Conservation (phyloP, 352 stramenopile species). For the Phytophthora aleatoria region DNA sequence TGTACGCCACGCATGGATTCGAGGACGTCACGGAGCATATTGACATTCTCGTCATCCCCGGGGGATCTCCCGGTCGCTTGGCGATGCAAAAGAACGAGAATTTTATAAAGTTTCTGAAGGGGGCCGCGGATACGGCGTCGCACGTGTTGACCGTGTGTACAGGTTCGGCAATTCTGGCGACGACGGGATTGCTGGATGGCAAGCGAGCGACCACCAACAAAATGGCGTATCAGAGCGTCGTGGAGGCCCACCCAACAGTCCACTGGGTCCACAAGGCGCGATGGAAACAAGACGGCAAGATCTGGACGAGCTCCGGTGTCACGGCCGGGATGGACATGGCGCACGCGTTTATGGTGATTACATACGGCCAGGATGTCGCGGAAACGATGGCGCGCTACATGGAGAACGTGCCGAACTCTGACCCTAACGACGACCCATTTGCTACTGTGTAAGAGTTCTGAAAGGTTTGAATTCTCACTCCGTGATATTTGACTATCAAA, state of each 20-base stretch:
- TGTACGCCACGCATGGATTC: conserved; percentile 44
- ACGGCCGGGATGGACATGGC: conserved; percentile 72
- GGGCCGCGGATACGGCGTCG: conserved; percentile 30
- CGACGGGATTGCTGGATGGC: conserved; percentile 48
- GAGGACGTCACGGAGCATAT: conserved; percentile 32
- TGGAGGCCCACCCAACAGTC: conserved; percentile 35
- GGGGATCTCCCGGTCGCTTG: conserved; percentile 31
- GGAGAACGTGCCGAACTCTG: conserved; percentile 47
- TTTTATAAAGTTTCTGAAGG: conserved; percentile 49
- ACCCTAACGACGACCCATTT: conserved; percentile 52
- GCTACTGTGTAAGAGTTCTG: conserved; percentile 18
- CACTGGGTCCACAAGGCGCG: conserved; percentile 61
- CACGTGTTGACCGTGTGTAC: conserved; percentile 66
- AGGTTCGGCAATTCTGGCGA: conserved; percentile 48
- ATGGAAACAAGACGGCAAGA: conserved; percentile 60
- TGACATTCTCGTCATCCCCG: conserved; percentile 54
- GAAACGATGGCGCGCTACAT: conserved; percentile 40
- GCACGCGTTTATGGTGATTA: conserved; percentile 42
- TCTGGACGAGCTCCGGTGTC: conserved; percentile 68
- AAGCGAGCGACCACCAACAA: conserved; percentile 73
- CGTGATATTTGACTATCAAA: too few species aligned
- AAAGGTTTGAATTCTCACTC: neutral
- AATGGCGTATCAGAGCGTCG: conserved; percentile 46
- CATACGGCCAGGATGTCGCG: conserved; percentile 36
- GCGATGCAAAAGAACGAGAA: conserved; percentile 40